These are phyloP conservation scores for Sugiyamaella sp. DNA, from an alignment of 1,139 yeast species.

Conservation along the genomic window DNA sequence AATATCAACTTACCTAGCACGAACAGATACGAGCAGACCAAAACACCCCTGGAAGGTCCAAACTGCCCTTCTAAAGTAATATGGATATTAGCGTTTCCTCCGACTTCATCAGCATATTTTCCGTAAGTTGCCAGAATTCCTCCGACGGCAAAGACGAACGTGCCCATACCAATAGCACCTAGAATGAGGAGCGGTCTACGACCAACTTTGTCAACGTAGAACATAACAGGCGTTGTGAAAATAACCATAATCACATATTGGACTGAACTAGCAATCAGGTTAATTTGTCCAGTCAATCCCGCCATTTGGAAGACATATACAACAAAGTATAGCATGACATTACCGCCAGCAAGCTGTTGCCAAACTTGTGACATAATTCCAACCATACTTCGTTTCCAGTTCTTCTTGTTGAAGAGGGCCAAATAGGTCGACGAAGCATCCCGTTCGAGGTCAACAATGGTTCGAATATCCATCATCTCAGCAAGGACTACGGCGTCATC, in stretches of 20 bases:
- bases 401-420: constrained; percentile 52
- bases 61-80: constrained; percentile 48
- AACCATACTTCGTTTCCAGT: constrained; percentile 51
- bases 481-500: constrained; percentile 56
- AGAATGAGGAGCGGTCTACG: constrained; percentile 50
- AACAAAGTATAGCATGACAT: constrained; percentile 56
- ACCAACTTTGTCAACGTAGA: constrained; percentile 54
- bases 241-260: constrained; percentile 53
- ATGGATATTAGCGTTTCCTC: constrained; percentile 50
- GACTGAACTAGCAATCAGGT: constrained; percentile 55
- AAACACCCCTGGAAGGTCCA: constrained; percentile 51
- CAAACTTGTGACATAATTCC: constrained; percentile 64
- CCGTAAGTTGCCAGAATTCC: constrained; percentile 50
- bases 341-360: constrained; percentile 72
- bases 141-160: constrained; percentile 48
- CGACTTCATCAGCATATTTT: constrained; percentile 43
- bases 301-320: constrained; percentile 45
- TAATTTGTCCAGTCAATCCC: constrained; percentile 36
- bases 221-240: constrained; percentile 48
- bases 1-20: constrained; percentile 44
- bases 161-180: constrained; percentile 50
- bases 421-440: constrained; percentile 40
- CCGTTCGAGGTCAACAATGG: constrained; percentile 38
- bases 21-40: constrained; percentile 61
- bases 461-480: constrained; percentile 60